Conservation (phyloP, 768 basidiomycete genomes). For the Goffeauzyma gilvescens region DNA sequence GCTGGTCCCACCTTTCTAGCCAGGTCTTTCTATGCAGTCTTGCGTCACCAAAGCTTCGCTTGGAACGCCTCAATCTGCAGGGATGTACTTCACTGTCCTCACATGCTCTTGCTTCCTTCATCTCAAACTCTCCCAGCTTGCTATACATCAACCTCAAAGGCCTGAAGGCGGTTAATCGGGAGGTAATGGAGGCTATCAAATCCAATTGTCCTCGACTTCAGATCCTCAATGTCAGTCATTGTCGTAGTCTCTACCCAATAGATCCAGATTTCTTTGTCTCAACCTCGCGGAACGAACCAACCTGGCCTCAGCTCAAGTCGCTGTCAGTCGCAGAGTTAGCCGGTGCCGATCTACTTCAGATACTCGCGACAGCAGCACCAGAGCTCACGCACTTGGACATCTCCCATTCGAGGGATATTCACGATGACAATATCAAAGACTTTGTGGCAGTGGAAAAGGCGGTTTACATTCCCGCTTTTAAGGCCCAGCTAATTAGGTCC, state of each 20-base stretch:
- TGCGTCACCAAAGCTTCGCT: too few species aligned
- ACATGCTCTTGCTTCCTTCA: background rate
- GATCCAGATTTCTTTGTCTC: background rate
- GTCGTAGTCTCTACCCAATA: background rate
- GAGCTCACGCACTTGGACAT: slow-evolving; percentile 48
- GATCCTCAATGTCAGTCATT: slow-evolving; percentile 3
- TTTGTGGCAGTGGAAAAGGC: slow-evolving; percentile 2
- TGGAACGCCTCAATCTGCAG: slow-evolving; percentile 3
- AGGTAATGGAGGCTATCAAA: slow-evolving; percentile 45
- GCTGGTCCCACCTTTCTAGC: slow-evolving; percentile 48
- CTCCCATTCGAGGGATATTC: slow-evolving; percentile 1
- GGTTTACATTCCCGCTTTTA: too few species aligned
- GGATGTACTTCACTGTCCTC: background rate
- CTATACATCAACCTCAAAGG: slow-evolving; percentile 51
- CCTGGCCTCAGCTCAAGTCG: too few species aligned
- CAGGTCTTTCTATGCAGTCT: too few species aligned
- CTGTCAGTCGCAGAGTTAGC: too few species aligned
- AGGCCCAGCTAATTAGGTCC: too few species aligned
- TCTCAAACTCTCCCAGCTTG: slow-evolving; percentile 26
- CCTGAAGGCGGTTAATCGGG: slow-evolving; percentile 44
- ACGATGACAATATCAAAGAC: slow-evolving; percentile 4
- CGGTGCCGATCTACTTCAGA: too few species aligned
- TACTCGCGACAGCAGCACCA: background rate
- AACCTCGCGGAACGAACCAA: too few species aligned
- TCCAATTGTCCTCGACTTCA: slow-evolving; percentile 48